Evolutionary conservation across 2,329 filamentous ascomycete genomes (phyloP), one percentile per base, ranked within the genome.

Genomic region (Escovopsis sp.): DNA sequence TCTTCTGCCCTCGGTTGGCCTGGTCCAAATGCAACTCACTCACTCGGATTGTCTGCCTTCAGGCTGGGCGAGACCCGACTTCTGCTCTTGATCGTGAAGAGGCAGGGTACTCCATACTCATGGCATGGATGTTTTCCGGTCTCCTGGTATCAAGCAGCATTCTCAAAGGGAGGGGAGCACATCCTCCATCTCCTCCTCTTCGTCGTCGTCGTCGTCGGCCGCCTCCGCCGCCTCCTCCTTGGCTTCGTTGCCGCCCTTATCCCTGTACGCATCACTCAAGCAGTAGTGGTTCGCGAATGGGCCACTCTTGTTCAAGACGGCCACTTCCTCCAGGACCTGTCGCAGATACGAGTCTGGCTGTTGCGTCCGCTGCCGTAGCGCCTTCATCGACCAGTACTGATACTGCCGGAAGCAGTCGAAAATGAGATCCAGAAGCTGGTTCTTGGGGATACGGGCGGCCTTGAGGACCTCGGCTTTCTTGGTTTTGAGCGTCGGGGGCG

Each of bases 311-410:
- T 92, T 78, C 41, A 94, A 61, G 15, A 81, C 73, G 0, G 85
- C 88, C 40, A 96, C 73, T 50, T 85, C 76, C 42, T 87, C 80
- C 45, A 98, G 61, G 1, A 78, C 79, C 52, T 90, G 75, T 36
- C 88, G 85, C 41, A 98, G 72, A 55, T 87, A 96, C n/a, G 80
- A 77, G 54, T 96, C 90, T 2, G 90, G 90, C 59, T 98, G 90
- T 40, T 78, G 72, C 27, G 92, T 72, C 41, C 70, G 65, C 34
- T 75, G 68, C 43, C 85, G 84, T 46, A 98, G 71, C 5, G 80
- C 74, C 51, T 84, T 87, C 67, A 96, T 82, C n/a, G 81, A 77
- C 87, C 88, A 98, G 58, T 90, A 96, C 48, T 79, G 76, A 66
- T 81, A 93, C 49, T 80, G 66, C 38, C 78, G 73, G 73, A 94